Base-by-base conservation (phyloP, 73 alveolate species). In the Stentor roeselii region DNA sequence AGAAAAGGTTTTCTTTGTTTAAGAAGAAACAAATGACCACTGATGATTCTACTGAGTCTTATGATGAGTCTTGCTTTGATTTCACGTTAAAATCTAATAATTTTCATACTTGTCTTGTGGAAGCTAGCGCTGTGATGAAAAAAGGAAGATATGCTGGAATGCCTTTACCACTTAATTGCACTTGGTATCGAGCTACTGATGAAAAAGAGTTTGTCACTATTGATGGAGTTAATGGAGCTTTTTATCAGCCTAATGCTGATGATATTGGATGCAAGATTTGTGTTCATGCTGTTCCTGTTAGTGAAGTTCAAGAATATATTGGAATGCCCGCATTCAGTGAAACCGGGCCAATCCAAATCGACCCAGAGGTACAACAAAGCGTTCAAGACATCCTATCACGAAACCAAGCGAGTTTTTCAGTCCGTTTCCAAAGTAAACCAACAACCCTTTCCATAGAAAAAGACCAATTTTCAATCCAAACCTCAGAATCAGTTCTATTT, bases 271-370 rank as follows among this genome's bases (percentile, higher is more conserved):
- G 67, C 74, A 90, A 87, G 41, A 88, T 91, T 4, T 75, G 89
- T 58, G 94, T 91, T 2, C 93, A 91, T 76, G 96, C 96, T 3
- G 82, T 88, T 42, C 96, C 96, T 3, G 93, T 86, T 0, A 87
- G 91, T 60, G 96, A 90, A 36, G 89, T 88, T 2, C 91, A 91
- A 39, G 96, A 91, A 41, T 91, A 88, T 75, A 37, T 75, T 85
- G 96, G 96, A 37, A 91, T 91, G 96, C 96, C 96, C 0, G 77
- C 88, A 76, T 91, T 87, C 82, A 87, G 90, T 6, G 96, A 91
- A 85, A 89, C 85, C 35, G 96, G 96, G 2, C 96, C 96, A 15
- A 31, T 91, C 34, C 60, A 39, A n/a, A 30, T 88, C 58, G 93
- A 90, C 50, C 88, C 80, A 30, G 75, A 90, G 11, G 75, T 90